A percentile compares a stretch with the other conserved stretches of the same genome.
These are phyloP conservation scores for Bolboschoenus planiculmis DNA, from an alignment of 176 grass and related monocot genomes.

Conservation along the genomic window DNA sequence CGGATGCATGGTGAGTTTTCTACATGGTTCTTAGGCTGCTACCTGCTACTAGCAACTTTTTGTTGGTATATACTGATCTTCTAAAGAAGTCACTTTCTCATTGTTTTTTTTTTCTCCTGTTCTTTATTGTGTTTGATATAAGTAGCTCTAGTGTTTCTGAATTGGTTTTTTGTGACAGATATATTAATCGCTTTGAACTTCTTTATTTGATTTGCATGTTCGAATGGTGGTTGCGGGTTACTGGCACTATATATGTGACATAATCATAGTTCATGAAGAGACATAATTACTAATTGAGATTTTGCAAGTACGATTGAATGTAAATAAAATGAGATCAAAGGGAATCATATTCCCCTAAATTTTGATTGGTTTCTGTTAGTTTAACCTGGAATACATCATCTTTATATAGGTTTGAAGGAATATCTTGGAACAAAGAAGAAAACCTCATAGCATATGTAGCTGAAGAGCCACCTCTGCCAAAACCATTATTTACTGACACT, in stretches of 20 bases:
- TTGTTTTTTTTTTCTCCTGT: not conserved
- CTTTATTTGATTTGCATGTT: not conserved
- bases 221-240: not conserved
- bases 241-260: not conserved
- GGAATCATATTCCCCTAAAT: not conserved
- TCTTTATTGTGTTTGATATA: not conserved
- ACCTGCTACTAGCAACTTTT: not conserved
- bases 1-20: conserved; percentile 59
- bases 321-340: not conserved
- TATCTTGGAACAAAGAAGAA: conserved; percentile 91
- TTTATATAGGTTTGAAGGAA: conserved; percentile 85
- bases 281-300: not conserved
- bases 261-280: not conserved
- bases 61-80: not conserved
- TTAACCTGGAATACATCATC: not conserved
- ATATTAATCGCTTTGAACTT: not conserved
- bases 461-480: conserved; percentile 68
- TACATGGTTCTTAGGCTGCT: not conserved
- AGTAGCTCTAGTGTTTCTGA: not conserved
- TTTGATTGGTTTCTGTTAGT: not conserved
- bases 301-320: not conserved
- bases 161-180: not conserved
- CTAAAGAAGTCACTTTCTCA: not conserved
- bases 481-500: conserved; percentile 60
- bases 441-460: conserved; percentile 77